Evolutionary conservation across 2,329 filamentous ascomycete species (phyloP).

Genomic region (Pseudogymnoascus sp.): DNA sequence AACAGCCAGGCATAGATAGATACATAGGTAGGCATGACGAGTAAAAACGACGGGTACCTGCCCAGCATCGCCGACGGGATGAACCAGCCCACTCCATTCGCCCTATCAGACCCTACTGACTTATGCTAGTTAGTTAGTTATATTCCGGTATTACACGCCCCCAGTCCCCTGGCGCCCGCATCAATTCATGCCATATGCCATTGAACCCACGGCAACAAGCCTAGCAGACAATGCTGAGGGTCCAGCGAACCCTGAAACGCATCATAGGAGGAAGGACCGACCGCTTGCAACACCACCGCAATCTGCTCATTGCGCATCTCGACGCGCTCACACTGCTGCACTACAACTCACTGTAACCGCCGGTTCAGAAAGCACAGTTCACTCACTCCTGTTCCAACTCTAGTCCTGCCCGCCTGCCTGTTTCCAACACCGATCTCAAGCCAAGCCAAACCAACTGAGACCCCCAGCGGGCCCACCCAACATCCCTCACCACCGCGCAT

Average conservation of each 20-base stretch:
- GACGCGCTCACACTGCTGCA: background rate
- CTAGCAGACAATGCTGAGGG: background rate
- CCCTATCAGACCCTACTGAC: background rate
- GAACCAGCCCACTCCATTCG: background rate
- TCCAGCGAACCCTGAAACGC: background rate
- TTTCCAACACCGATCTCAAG: background rate
- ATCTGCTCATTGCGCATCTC: background rate
- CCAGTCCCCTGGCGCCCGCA: background rate
- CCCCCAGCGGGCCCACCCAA: background rate
- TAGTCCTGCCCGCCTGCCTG: too few species aligned
- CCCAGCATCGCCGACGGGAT: background rate
- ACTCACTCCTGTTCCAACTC: background rate
- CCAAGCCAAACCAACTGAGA: background rate
- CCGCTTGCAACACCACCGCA: background rate
- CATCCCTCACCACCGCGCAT: background rate
- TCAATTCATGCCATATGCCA: background rate
- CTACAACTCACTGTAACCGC: background rate
- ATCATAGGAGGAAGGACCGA: background rate
- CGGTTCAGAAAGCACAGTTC: background rate
- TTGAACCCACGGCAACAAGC: background rate
- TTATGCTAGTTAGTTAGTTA: too few species aligned
- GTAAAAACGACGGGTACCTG: background rate
- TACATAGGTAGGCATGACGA: background rate
- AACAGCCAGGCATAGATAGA: too few species aligned
- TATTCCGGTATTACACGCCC: background rate